Base-by-base conservation (phyloP, 2,329 filamentous ascomycete genomes). In the Zymoseptoria passerinii region DNA sequence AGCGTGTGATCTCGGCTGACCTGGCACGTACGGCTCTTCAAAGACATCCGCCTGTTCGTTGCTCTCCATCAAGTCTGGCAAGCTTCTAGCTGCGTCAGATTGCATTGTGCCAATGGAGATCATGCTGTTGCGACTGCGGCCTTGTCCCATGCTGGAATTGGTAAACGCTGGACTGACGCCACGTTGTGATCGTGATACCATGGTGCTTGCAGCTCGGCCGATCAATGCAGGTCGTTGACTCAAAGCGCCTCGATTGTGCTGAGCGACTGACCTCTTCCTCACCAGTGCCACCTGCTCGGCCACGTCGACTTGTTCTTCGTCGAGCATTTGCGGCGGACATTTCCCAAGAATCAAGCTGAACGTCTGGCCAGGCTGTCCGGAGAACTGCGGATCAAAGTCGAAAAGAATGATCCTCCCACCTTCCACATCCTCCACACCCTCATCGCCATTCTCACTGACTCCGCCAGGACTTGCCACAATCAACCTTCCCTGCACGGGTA, bases 401-500 rank as follows among this genome's bases (percentile, higher is more conserved):
- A 71, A 70, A 9, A 73, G 56, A 6, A 73, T 73, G 59, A 73
- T 71, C 23, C 71, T 65, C 18, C 71, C 71, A 52, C 70, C 70
- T 60, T 73, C 71, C 19, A 72, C 60, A 52, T 72, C 71, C 48
- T 71, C 66, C 1, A 72, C 68, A 60, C 62, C 64, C 52, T 70
- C 67, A 40, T 71, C 71, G 48, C 60, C 62, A 29, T 56, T 52
- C 28, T 72, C 69, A 1, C 65, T 62, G 1, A 72, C 65, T 29
- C 70, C 71, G 10, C 71, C 71, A 28, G 71, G 71, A 61, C 71
- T 73, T 9, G 70, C 70, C 4, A 72, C 71, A 8, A 73, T 66
- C 53, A 73, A 59, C 5, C 71, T 64, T 8, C 71, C 71, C 58
- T 67, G 66, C 13, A 72, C 67, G 28, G 66, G 65, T 2, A 58